Percentiles rank a stretch among this genome's conserved stretches.
Conservation (phyloP, 1,139 yeast species). For the Suhomyces panamericanus region DNA sequence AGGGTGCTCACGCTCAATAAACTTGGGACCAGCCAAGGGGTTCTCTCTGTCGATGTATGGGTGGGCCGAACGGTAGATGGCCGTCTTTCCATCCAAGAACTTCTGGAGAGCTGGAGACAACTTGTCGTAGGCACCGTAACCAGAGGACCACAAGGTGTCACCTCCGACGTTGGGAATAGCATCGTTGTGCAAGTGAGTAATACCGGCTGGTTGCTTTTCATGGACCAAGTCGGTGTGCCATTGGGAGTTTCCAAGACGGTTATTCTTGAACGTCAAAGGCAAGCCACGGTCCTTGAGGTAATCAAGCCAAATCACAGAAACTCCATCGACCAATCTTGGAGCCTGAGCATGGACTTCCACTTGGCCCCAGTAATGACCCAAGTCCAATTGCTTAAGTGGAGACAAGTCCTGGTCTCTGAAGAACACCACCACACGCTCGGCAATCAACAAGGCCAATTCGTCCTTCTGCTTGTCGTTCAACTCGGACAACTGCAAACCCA, state of each 20-base stretch:
- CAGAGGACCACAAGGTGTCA: constrained; percentile 52
- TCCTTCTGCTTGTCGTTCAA: constrained; percentile 33
- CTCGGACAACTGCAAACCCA: constrained; percentile 21
- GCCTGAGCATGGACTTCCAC: constrained; percentile 47
- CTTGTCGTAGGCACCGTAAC: constrained; percentile 53
- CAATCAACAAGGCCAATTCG: constrained; percentile 43
- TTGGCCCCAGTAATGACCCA: constrained; percentile 46
- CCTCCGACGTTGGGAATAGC: constrained; percentile 49
- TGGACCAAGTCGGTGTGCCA: constrained; percentile 55
- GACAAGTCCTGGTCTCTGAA: constrained; percentile 45
- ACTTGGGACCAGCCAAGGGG: constrained; percentile 44
- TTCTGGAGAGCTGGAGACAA: constrained; percentile 49
- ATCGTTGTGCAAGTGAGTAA: constrained; percentile 49
- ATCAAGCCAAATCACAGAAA: constrained; percentile 57
- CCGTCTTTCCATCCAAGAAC: constrained; percentile 51
- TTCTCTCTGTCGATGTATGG: constrained; percentile 41
- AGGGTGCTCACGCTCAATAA: constrained; percentile 47
- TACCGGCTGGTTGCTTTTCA: constrained; percentile 49
- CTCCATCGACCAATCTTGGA: constrained; percentile 38
- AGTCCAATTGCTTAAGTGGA: constrained; percentile 47
- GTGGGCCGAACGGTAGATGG: constrained; percentile 47
- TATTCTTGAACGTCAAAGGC: constrained; percentile 32
- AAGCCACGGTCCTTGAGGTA: constrained; percentile 25
- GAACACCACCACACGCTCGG: constrained; percentile 46
- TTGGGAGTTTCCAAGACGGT: constrained; percentile 34